Evolutionary conservation across 176 grass and related monocot genomes (phyloP).

Genomic region (Urochloa ruziziensis): DNA sequence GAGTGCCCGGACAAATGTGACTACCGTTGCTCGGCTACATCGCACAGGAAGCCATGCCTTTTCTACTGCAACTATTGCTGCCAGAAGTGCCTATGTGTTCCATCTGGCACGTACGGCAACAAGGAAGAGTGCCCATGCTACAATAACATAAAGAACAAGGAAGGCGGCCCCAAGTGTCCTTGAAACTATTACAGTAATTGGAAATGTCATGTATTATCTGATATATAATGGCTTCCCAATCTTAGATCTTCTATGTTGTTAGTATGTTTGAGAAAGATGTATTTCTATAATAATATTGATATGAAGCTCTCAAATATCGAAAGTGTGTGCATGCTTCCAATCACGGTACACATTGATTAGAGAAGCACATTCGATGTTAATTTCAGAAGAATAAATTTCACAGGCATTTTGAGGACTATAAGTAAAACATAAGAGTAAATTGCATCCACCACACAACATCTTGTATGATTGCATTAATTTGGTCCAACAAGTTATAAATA

Average conservation of each 20-base stretch:
- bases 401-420: background rate
- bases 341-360: background rate
- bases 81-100: constrained; percentile 37
- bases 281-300: background rate
- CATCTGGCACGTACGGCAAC: constrained; percentile 35
- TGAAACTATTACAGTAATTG: background rate
- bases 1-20: constrained; percentile 36
- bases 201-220: background rate
- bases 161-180: constrained; percentile 44
- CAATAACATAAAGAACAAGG: constrained; percentile 37
- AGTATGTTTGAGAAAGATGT: background rate
- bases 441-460: too few species aligned
- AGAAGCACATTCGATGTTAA: background rate
- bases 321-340: background rate
- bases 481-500: too few species aligned
- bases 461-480: too few species aligned
- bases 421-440: too few species aligned
- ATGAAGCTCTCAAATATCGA: background rate
- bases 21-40: constrained; percentile 33
- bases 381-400: background rate
- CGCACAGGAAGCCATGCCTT: constrained; percentile 24
- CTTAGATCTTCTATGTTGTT: too few species aligned
- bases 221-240: too few species aligned
- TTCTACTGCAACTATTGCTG: constrained; percentile 50
- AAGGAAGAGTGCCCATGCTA: constrained; percentile 49